phyloP scores from a whole-genome alignment of 305 asterid species.

The Fraxinus platypoda region DNA sequence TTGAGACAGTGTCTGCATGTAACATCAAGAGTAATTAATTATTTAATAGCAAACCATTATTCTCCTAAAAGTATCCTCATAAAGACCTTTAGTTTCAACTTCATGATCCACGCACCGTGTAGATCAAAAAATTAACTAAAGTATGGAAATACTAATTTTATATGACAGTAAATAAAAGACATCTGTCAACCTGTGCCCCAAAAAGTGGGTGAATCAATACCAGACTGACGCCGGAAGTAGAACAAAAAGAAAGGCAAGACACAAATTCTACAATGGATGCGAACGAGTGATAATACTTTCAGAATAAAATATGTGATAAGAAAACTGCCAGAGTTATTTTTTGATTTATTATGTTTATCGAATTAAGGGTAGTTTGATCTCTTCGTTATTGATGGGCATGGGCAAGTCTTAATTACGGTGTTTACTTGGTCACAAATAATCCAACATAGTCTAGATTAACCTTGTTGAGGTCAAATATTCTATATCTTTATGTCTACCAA shows the following conservation, averaged over 20 bases:
- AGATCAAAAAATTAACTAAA: not conserved
- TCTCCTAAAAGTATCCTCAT: conserved; percentile 4
- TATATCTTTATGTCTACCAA: not conserved
- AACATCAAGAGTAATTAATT: conserved; percentile 13
- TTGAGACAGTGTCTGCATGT: conserved; percentile 81
- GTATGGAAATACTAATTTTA: not conserved
- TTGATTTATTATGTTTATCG: not conserved
- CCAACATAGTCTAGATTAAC: not conserved
- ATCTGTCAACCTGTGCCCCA: not conserved
- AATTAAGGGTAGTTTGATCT: not conserved
- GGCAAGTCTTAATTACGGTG: not conserved
- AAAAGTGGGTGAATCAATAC: not conserved
- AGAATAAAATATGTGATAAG: not conserved
- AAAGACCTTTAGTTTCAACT: not conserved
- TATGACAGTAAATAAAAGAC: not conserved
- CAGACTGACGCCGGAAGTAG: not conserved
- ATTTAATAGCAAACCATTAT: not conserved
- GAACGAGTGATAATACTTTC: not conserved
- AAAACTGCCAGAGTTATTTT: not conserved
- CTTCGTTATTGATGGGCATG: not conserved
- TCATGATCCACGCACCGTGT: not conserved
- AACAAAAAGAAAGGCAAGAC: not conserved
- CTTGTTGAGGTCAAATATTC: not conserved
- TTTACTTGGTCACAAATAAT: not conserved
- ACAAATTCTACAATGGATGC: not conserved